Percentiles rank a stretch among this genome's conserved stretches.
phyloP scores from a whole-genome alignment of 2,329 filamentous ascomycete genomes.

The Westerdykella ornata region DNA sequence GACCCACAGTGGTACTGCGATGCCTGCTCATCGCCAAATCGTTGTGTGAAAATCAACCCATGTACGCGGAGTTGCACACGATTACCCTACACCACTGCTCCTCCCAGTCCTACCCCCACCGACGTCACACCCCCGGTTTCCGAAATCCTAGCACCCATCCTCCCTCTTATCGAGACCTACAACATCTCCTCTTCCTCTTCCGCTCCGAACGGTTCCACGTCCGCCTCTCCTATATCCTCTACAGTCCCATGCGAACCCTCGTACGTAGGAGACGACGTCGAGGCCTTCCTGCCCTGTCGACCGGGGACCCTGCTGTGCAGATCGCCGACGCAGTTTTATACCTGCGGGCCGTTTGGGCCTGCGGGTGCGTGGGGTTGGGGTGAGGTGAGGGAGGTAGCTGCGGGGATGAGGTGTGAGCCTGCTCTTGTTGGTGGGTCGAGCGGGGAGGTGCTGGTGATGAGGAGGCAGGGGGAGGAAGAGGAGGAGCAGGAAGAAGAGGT shows the following conservation, averaged over 20 bases:
- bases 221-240: background rate
- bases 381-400: slow-evolving; percentile 23
- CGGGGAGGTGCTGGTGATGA: background rate
- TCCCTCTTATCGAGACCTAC: background rate
- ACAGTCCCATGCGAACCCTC: slow-evolving; percentile 1
- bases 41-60: slow-evolving; percentile 9
- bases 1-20: slow-evolving; percentile 6
- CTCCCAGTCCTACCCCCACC: background rate
- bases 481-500: background rate
- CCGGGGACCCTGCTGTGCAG: slow-evolving; percentile 39
- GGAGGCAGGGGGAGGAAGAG: background rate
- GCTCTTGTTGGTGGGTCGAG: slow-evolving; percentile 16
- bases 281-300: slow-evolving; percentile 31
- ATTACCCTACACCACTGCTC: background rate
- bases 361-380: slow-evolving; percentile 25
- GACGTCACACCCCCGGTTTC: background rate
- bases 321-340: slow-evolving; percentile 28
- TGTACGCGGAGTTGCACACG: slow-evolving; percentile 10
- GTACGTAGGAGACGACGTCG: slow-evolving; percentile 22
- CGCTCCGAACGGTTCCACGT: background rate
- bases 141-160: background rate
- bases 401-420: slow-evolving; percentile 35
- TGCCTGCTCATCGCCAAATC: slow-evolving; percentile 5
- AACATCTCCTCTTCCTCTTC: slow-evolving; percentile 5
- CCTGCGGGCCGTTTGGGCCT: slow-evolving; percentile 24